Base-by-base conservation (phyloP, 1,284 basidiomycete genomes). In the Phaffia rhodozyma region DNA sequence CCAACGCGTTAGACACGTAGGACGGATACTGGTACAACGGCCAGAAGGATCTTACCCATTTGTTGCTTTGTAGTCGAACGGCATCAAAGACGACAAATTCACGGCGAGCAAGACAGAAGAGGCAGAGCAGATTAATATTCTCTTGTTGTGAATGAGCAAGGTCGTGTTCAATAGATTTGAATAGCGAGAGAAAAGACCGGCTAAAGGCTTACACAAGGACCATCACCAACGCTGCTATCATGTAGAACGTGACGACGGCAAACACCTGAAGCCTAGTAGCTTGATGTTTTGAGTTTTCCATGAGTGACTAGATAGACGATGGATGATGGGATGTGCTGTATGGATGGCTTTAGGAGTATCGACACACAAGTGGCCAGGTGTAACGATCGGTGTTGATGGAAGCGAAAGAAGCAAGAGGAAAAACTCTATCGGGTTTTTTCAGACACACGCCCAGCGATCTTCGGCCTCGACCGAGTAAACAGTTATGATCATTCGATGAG, bases 171-270 rank as follows among this genome's bases (percentile, higher is more conserved):
- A 29, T 3, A 18, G 48, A 51, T 50, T 38, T 47, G 47, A 38
- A 11, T 47, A n/a, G 57, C 55, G 51, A 32, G 30, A 63, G 56
- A 30, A 49, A 32, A 21, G 25, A 9, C 50, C 34, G 29, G 58
- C 21, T 52, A 20, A 79, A 84, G 13, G 7, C 38, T 43, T 43
- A 43, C 38, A 43, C 38, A 43, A 43, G 38, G 38, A 43, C 73
- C 73, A 86, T 84, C 58, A 86, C 80, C 11, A 89, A 76, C 2
- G 86, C 86, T 5, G 86, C 81, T 27, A 75, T 72, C 85, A 88
- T 87, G 78, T 87, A 88, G 74, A 88, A 89, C 11, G 78, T 70
- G 66, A 88, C 86, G 47, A 87, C 86, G n/a, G 74, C 80, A 18
- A 83, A 82, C 60, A 88, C 83, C 72, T 84, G 69, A 47, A 68